Conservation (phyloP, 306 rosid species). For the Neltuma alba region DNA sequence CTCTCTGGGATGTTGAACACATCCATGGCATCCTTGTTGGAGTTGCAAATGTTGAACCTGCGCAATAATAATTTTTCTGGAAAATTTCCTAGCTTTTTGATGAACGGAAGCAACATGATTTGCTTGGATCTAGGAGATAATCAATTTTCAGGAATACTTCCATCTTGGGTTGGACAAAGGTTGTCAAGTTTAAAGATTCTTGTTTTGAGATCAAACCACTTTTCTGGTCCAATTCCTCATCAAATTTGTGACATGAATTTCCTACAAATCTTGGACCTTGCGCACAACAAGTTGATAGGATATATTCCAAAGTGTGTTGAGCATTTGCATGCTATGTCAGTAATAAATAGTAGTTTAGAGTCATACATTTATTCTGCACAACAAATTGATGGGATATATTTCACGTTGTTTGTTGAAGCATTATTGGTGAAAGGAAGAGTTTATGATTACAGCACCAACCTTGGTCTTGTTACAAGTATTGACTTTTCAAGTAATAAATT, state of each 20-base stretch:
- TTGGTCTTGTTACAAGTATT: too few species aligned
- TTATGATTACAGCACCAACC: too few species aligned
- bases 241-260: constrained; percentile 16
- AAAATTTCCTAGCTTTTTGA: not conserved
- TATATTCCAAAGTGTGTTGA: constrained; percentile 31
- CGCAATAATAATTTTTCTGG: not conserved
- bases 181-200: constrained; percentile 25
- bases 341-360: not conserved
- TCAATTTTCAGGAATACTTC: too few species aligned
- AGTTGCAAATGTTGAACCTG: not conserved
- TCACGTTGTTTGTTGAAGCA: too few species aligned
- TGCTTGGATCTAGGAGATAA: not conserved
- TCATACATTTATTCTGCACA: too few species aligned
- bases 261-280: constrained; percentile 28
- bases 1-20: not conserved
- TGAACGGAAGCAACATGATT: too few species aligned
- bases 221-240: too few species aligned
- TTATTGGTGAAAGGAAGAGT: constrained; percentile 36
- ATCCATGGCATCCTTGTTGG: not conserved
- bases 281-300: constrained; percentile 23
- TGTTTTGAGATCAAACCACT: too few species aligned
- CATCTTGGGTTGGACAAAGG: constrained; percentile 27
- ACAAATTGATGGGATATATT: too few species aligned
- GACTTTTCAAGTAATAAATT: constrained; percentile 29
- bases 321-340: constrained; percentile 27